Evolutionary conservation across 2,329 filamentous ascomycete species (phyloP), one percentile per base, ranked within the genome.

Genomic region (Botrytis porri): DNA sequence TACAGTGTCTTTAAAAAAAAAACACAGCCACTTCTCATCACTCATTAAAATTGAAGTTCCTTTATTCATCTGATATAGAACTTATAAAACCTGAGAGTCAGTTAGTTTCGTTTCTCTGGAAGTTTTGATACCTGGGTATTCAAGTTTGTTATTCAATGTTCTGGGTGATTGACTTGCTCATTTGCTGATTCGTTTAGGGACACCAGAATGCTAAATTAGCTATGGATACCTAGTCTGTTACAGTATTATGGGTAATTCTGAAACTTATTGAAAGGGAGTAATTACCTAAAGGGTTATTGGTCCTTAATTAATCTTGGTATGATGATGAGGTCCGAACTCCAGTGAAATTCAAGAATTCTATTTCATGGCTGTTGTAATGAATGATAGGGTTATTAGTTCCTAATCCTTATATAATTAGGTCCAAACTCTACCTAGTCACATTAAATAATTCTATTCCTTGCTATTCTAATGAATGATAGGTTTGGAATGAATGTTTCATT

Each of bases 1-100:
- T 51, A 3, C 5, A 0, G 0, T 51, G 14, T 16, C 10, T 51
- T 14, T 1, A 3, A 0, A 45, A 25, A 10, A 10, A n/a, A 10
- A 10, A n/a, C 10, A n/a, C 25, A 14, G 48, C 3, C 10, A 14
- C 4, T 48, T 5, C 9, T 48, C 22, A 39, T 12, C 12, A 12
- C 37, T 39, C 37, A 48, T 25, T 5, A 10, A 51, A 4, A 51
- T 51, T 25, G 4, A 14, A 51, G 10, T 51, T n/a, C 0, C 48
- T n/a, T n/a, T 14, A 51, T 51, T n/a, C 10, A 51, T 51, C 25
- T 51, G 1, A n/a, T 6, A 51, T 3, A 51, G 25, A 51, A 14
- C 25, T 9, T 9, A 48, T 37, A 37, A 10, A 4, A 4, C 20
- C n/a, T n/a, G n/a, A 48, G 20, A 48, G 25, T 14, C 5, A 51